Evolutionary conservation across 805 yeast species (phyloP), one percentile per base, ranked within the genome.

Genomic region (Candida verbasci): DNA sequence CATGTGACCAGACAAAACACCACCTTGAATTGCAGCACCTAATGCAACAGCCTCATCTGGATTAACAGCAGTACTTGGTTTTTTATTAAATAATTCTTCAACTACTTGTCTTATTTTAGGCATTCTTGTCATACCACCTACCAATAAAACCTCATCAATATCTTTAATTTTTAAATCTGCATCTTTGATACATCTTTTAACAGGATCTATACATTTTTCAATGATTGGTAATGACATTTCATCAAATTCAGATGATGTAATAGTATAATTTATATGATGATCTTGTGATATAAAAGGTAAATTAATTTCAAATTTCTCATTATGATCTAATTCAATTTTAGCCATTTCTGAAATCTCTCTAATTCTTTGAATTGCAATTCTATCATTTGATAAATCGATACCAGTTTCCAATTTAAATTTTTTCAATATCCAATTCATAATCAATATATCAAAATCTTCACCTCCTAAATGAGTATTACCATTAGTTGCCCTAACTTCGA

Each of bases 1-100:
- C 37, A 85, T 81, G 49, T 84, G 87, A 46, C 95, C 95, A 15
- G 89, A 81, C 39, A 85, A 64, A 26, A 85, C 82, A 48, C 89
- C 94, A 51, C 91, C 95, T 64, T 85, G 95, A 50, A 85, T 82
- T 31, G 94, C 93, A 22, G 95, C 95, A 53, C 95, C 95, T 46
- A 85, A 62, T 30, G 94, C 93, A 34, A 85, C 94, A n/a, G 93
- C 89, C 60, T 85, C 95, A 58, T 85, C 95, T n/a, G 95, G 94
- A 55, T 85, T 85, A 9, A 85, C 86, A 14, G 77, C 73, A 29
- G 82, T 78, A 36, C 80, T 81, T 26, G 91, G 89, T 42, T 72
- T 68, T 53, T 74, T 80, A 23, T 72, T 69, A 53, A 85, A 83
- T 11, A 80, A 45, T 8, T 65, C 64, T 43, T 68, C 72, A 15